Percentiles rank a stretch among this genome's conserved stretches.
These are phyloP conservation scores for Pythium plurisporium DNA, from an alignment of 352 stramenopile genomes.

Conservation along the genomic window DNA sequence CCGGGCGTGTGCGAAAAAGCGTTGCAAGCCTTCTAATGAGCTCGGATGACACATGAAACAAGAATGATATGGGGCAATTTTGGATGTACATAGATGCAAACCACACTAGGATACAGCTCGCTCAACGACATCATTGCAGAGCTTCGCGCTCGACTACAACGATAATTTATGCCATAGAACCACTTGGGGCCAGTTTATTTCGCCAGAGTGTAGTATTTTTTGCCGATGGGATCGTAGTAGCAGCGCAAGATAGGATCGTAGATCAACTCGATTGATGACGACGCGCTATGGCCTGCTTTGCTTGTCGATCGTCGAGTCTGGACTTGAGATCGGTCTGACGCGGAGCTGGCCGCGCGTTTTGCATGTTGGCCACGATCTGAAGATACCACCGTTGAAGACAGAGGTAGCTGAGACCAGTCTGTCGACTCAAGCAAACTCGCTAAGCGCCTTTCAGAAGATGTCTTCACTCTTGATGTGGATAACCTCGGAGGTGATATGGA, in stretches of 20 bases:
- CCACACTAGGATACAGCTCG: neutral
- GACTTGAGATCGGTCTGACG: neutral
- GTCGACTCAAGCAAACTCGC: conserved; percentile 63
- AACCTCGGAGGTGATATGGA: neutral
- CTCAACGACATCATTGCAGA: no score
- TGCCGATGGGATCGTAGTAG: conserved; percentile 75
- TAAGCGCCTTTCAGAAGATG: conserved; percentile 27
- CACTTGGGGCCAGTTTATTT: neutral
- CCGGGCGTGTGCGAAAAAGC: conserved; percentile 30
- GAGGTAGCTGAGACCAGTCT: conserved; percentile 42
- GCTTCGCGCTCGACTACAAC: no score
- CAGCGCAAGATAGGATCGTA: conserved; percentile 82
- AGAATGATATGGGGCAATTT: neutral
- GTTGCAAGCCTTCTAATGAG: conserved; percentile 42
- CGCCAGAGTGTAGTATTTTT: conserved; percentile 79
- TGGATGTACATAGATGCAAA: conserved; percentile 20
- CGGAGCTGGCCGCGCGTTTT: neutral
- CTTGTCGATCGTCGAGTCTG: neutral
- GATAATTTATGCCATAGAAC: conserved; percentile 11
- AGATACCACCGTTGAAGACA: conserved; percentile 4
- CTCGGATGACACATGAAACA: conserved; percentile 36
- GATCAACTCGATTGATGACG: conserved; percentile 60
- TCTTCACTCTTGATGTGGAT: neutral
- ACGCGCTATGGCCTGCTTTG: no score
- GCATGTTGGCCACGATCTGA: neutral